Evolutionary conservation across 805 yeast species (phyloP), one percentile per base, ranked within the genome.

Genomic region (Yamadazyma takamatsuzukensis): DNA sequence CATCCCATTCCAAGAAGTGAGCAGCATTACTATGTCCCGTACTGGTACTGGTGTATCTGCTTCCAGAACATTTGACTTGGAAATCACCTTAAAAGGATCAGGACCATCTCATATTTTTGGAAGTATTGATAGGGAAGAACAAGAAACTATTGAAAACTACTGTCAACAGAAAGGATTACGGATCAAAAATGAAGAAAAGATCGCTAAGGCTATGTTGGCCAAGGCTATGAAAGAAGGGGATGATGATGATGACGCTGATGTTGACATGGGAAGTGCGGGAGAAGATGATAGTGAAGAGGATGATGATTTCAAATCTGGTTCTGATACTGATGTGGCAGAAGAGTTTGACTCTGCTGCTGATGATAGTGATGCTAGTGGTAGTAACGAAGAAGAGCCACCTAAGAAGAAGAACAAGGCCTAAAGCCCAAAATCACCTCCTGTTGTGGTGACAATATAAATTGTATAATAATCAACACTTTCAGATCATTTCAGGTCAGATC

Each of bases 31-130:
- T 22, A 82, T 93, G 64, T 83, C 96, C 4, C 80, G 99, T 60
- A 84, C 93, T 7, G 95, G 96, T 7, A 61, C 68, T 2, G 79
- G 88, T 1, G 74, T 78, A 1, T 71, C 86, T 1, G 74, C 85
- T 2, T 82, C 94, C 18, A 78, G 96, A 53, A 93, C 97, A 0
- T 93, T 93, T 59, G 99, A 93, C 60, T 65, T 93, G 64, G 93
- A 90, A 45, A 76, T 93, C 32, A 70, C 70, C 18, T 64, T 89
- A 37, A 74, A 81, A 43, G 74, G 77, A 25, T 79, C 82, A 25
- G 52, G 48, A 37, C 80, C 77, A 32, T 69, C 85, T 11, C 93
- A 89, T 45, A 78, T 79, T 25, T 90, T 93, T 59, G 94, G 95
- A 43, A 86, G 85, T 51, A 83, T 93, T 45, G 81, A 81, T 41